A percentile compares a stretch with the other conserved stretches of the same genome.
phyloP scores from a whole-genome alignment of 2,329 filamentous ascomycete species.

The Penicillium sp. region DNA sequence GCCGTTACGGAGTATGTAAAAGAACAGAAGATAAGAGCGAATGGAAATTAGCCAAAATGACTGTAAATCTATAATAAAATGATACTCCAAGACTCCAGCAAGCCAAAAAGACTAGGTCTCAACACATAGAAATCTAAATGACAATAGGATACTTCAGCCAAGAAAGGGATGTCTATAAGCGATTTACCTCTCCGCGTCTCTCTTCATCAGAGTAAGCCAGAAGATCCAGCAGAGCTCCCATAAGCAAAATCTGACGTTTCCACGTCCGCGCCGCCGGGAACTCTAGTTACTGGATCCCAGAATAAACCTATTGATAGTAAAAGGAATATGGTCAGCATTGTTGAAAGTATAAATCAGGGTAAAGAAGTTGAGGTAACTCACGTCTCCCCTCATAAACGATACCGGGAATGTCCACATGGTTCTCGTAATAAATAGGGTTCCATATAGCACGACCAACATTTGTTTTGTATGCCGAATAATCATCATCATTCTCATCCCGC shows the following conservation, averaged over 20 bases:
- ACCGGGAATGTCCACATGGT: not conserved
- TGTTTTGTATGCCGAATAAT: too few species aligned
- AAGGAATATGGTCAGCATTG: not conserved
- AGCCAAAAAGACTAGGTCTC: not conserved
- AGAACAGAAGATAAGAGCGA: not conserved
- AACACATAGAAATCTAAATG: not conserved
- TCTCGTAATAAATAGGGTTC: not conserved
- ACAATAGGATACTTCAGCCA: too few species aligned
- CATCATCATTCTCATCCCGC: too few species aligned
- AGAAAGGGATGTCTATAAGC: too few species aligned
- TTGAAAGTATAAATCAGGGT: not conserved
- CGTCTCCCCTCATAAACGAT: not conserved
- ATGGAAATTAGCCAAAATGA: not conserved
- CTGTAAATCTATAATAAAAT: not conserved
- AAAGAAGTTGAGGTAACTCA: not conserved
- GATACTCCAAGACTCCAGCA: not conserved
- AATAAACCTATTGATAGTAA: not conserved
- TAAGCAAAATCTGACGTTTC: too few species aligned
- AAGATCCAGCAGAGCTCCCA: too few species aligned
- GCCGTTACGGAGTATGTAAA: too few species aligned
- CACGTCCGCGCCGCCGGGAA: too few species aligned
- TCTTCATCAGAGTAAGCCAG: too few species aligned
- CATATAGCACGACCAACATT: not conserved
- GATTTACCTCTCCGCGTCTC: too few species aligned
- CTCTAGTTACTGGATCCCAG: not conserved